Conservation (phyloP, 2,329 filamentous ascomycete species). For the Incumbomyces delicatus region DNA sequence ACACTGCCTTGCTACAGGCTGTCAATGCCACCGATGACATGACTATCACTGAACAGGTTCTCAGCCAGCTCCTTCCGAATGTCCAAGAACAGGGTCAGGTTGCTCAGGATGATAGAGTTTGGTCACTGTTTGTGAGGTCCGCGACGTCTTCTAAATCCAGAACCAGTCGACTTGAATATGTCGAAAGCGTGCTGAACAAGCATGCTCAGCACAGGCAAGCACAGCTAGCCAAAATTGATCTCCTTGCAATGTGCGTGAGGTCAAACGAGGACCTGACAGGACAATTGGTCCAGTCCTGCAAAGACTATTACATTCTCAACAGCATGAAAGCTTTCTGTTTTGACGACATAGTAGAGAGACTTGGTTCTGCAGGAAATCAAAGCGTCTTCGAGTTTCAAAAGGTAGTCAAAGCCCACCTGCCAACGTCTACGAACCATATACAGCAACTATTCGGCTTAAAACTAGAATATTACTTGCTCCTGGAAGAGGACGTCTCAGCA, state of each 20-base stretch:
- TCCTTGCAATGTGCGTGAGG: slow-evolving; percentile 22
- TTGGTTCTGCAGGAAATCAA: slow-evolving; percentile 22
- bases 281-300: slow-evolving; percentile 29
- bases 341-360: slow-evolving; percentile 28
- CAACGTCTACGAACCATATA: not conserved
- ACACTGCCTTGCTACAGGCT: slow-evolving; percentile 28
- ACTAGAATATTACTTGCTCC: slow-evolving; percentile 12
- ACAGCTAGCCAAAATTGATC: slow-evolving; percentile 29
- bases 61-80: slow-evolving; percentile 28
- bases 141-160: slow-evolving; percentile 10
- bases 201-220: slow-evolving; percentile 34
- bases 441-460: slow-evolving; percentile 13
- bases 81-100: slow-evolving; percentile 23
- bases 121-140: slow-evolving; percentile 32
- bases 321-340: slow-evolving; percentile 37
- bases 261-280: slow-evolving; percentile 21
- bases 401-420: not conserved
- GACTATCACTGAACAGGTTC: slow-evolving; percentile 22
- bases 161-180: slow-evolving; percentile 1
- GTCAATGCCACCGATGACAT: slow-evolving; percentile 31
- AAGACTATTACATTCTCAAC: slow-evolving; percentile 32
- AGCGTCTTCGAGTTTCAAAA: slow-evolving; percentile 5
- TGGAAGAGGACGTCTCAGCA: not conserved
- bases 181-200: slow-evolving; percentile 26
- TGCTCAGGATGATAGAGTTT: slow-evolving; percentile 37